These are phyloP conservation scores for Drechmeria coniospora DNA, from an alignment of 2,329 filamentous ascomycete genomes.

Conservation along the genomic window DNA sequence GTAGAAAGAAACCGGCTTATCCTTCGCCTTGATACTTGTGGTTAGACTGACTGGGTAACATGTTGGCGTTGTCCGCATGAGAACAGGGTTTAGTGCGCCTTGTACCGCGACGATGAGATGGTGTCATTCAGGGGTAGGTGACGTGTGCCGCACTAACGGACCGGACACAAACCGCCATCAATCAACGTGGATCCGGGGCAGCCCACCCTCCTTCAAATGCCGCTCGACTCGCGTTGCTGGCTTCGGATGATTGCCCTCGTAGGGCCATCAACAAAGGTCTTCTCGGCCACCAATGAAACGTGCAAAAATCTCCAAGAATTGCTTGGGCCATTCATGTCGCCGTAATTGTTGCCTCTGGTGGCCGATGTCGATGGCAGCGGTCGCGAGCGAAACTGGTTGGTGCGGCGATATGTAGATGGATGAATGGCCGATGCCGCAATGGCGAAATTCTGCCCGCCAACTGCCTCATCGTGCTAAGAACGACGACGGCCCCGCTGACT, in stretches of 20 bases:
- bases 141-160: constrained; percentile 3
- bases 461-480: constrained; percentile 4
- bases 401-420: no score
- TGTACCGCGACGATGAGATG: constrained; percentile 3
- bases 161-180: constrained; percentile 1
- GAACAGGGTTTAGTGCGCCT: not conserved
- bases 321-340: no score
- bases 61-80: not conserved
- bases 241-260: not conserved
- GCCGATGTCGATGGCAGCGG: not conserved
- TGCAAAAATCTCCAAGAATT: no score
- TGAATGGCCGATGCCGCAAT: constrained; percentile 3
- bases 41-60: no score
- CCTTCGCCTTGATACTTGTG: no score
- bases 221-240: not conserved
- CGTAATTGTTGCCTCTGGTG: not conserved
- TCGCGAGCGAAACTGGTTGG: not conserved
- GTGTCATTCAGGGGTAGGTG: constrained; percentile 6
- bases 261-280: no score
- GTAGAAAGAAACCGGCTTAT: no score
- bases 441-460: constrained; percentile 7
- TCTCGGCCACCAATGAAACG: no score
- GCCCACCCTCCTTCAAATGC: not conserved
- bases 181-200: constrained; percentile 1
- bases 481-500: constrained; percentile 2